Base-by-base conservation (phyloP, 1,284 basidiomycete species). In the Ceratobasidium theobromae region DNA sequence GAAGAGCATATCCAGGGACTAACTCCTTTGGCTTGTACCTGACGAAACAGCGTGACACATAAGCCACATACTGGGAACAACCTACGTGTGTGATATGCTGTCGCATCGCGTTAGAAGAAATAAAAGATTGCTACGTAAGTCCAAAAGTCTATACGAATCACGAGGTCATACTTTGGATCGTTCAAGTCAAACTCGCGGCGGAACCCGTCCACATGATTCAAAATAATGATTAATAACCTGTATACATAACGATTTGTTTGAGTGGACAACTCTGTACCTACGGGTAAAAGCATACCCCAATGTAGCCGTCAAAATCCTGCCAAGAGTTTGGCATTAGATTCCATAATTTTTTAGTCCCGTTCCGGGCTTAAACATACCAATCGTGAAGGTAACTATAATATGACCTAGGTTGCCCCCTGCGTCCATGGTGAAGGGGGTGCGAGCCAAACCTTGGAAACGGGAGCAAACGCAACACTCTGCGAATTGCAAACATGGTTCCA, bases 161-260 rank as follows among this genome's bases (percentile, higher is more conserved):
- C 16, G 21, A 35, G 6, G 6, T 12, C 62, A 16, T 54, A 53
- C 62, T 28, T 30, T n/a, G 62, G 49, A 33, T 65, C 51, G 6
- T 40, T 65, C 14, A 65, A 27, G 40, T 65, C 62, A 38, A 65
- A 65, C 35, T 53, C 51, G 6, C 62, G 51, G 33, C 62, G 62
- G 43, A 65, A 65, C 4, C 62, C 62, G 41, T 65, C 62, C 23
- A 65, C 51, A 18, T 65, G 51, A 33, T 65, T 65, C 18, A 65
- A 30, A 21, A 41, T 18, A 27, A 41, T 41, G 28, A 65, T 52
- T 6, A 65, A 27, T 9, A 30, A 23, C 43, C 62, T 65, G 43
- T 18, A 62, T 28, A 9, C n/a, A 51, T n/a, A n/a, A n/a, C n/a
- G n/a, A n/a, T n/a, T n/a, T n/a, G n/a, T n/a, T n/a, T n/a, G 16